Percentiles rank a stretch among this genome's conserved stretches.
Conservation (phyloP, 2,329 filamentous ascomycete genomes). For the Xylaria sp. region DNA sequence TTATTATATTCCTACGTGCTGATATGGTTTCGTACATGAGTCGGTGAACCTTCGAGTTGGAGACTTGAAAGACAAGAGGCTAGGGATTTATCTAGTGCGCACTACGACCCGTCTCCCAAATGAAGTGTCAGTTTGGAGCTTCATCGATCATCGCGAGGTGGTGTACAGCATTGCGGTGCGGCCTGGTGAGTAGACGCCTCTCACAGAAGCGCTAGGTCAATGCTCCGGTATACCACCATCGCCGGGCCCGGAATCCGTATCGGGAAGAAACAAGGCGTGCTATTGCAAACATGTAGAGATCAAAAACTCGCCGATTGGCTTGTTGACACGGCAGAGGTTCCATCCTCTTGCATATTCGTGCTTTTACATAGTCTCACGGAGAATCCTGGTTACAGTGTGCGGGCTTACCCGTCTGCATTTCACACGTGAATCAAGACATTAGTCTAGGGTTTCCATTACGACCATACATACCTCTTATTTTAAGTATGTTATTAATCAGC, state of each 20-base stretch:
- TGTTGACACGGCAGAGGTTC: slow-evolving; percentile 10
- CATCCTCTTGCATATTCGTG: slow-evolving; percentile 19
- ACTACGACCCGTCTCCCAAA: neutral
- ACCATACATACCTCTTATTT: slow-evolving; percentile 16
- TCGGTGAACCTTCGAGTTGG: neutral
- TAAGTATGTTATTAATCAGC: slow-evolving; percentile 22
- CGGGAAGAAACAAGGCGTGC: slow-evolving; percentile 17
- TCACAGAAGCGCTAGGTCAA: neutral
- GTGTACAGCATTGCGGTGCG: neutral
- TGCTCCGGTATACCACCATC: slow-evolving; percentile 28
- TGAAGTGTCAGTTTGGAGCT: slow-evolving; percentile 1
- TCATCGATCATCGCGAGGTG: slow-evolving; percentile 8
- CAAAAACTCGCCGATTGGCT: slow-evolving; percentile 18
- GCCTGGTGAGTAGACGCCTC: slow-evolving; percentile 7
- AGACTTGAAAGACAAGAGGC: slow-evolving; percentile 1
- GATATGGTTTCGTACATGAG: neutral
- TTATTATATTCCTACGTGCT: neutral
- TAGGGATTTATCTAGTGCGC: neutral
- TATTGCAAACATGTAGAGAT: slow-evolving; percentile 6
- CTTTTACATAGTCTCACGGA: neutral
- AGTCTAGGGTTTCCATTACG: slow-evolving; percentile 10
- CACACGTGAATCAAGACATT: slow-evolving; percentile 26
- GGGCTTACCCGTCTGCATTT: slow-evolving; percentile 24
- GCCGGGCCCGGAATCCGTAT: slow-evolving; percentile 27
- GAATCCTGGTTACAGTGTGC: slow-evolving; percentile 26